phyloP scores from a whole-genome alignment of 177 flowering plant species.

The Vitis hybrid region DNA sequence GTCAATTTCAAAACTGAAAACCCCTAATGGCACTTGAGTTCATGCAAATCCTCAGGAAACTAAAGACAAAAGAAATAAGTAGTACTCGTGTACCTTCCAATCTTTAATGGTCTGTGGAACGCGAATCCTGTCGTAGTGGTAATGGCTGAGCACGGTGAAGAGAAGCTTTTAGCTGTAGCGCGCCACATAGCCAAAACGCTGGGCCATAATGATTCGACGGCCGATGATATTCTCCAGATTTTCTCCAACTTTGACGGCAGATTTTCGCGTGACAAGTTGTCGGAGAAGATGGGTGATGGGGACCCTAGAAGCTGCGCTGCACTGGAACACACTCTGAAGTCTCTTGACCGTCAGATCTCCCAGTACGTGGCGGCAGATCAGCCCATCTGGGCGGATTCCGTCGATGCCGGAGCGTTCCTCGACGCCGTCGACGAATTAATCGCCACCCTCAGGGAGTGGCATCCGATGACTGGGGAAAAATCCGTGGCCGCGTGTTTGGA shows the following conservation, averaged over 20 bases:
- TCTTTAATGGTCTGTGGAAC: not conserved
- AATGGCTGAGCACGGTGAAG: conserved; percentile 87
- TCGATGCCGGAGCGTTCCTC: conserved; percentile 71
- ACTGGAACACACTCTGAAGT: conserved; percentile 46
- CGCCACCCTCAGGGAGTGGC: conserved; percentile 53
- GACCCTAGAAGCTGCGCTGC: conserved; percentile 34
- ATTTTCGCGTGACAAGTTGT: conserved; percentile 71
- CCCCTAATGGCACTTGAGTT: too few relatives aligned
- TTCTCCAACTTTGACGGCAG: conserved; percentile 86
- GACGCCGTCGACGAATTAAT: conserved; percentile 71
- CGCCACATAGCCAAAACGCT: conserved; percentile 92
- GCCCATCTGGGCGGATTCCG: conserved; percentile 81
- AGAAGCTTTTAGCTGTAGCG: conserved; percentile 81
- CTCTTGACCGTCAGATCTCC: conserved; percentile 70
- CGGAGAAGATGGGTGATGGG: conserved; percentile 37
- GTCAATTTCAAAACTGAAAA: not conserved
- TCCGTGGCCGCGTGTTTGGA: conserved; percentile 45
- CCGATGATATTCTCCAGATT: conserved; percentile 87
- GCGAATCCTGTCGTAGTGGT: not conserved
- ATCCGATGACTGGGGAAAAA: conserved; percentile 49
- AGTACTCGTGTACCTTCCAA: not conserved
- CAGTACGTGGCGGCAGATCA: conserved; percentile 51
- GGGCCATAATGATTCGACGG: conserved; percentile 71
- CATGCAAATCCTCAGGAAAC: too few relatives aligned
- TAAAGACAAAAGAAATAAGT: too few relatives aligned